A percentile compares a stretch with the other conserved stretches of the same genome.
These are phyloP conservation scores for Lasiosphaeria hispida DNA, from an alignment of 495 filamentous ascomycete species.

Conservation along the genomic window DNA sequence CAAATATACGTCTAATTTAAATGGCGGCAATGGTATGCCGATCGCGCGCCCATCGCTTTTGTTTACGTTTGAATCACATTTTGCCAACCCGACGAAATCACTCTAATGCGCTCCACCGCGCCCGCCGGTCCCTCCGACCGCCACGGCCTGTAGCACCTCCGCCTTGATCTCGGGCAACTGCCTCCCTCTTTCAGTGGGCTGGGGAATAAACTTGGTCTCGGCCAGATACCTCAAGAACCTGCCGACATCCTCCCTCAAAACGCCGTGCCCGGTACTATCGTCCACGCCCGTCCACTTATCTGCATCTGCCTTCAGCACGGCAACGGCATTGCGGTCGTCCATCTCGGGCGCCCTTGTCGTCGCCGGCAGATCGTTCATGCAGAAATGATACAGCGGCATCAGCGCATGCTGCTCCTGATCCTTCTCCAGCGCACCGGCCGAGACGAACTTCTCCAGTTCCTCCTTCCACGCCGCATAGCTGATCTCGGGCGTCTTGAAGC, in stretches of 20 bases:
- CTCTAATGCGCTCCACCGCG: constrained; percentile 28
- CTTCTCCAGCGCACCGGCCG: constrained; percentile 46
- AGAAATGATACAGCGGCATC: constrained; percentile 86
- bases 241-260: constrained; percentile 68
- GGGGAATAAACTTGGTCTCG: constrained; percentile 65
- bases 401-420: constrained; percentile 67
- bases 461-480: constrained; percentile 58
- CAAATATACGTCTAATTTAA: too few relatives aligned
- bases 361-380: constrained; percentile 71
- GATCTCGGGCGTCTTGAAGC: constrained; percentile 69
- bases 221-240: constrained; percentile 72
- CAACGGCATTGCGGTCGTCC: constrained; percentile 69
- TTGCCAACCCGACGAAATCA: not conserved
- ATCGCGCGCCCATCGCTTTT: not conserved
- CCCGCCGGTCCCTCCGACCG: constrained; percentile 27
- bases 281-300: constrained; percentile 61
- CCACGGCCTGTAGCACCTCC: constrained; percentile 50
- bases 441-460: constrained; percentile 62
- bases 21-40: too few relatives aligned
- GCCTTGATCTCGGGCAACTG: constrained; percentile 51
- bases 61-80: constrained; percentile 1
- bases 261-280: constrained; percentile 58
- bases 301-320: constrained; percentile 59
- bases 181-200: constrained; percentile 49
- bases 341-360: constrained; percentile 78